Percentiles rank a stretch among this genome's conserved stretches.
Evolutionary conservation across 2,329 filamentous ascomycete genomes (phyloP).

Genomic region (Aspergillus candidus): DNA sequence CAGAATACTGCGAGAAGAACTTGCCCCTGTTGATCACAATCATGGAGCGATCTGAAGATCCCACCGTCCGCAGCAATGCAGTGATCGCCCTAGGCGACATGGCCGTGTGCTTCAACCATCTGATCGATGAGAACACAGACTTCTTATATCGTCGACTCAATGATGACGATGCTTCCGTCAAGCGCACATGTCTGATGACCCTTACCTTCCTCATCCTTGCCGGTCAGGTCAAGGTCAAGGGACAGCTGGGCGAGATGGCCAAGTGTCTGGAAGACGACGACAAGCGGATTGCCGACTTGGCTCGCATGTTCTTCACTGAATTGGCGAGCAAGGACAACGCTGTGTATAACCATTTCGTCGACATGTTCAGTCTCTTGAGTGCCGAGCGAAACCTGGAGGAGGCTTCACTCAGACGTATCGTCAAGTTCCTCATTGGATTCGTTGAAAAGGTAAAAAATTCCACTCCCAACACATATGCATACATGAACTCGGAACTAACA

Average conservation of each 20-base stretch:
- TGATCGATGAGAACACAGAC: conserved; percentile 98
- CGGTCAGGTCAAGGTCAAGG: conserved; percentile 98
- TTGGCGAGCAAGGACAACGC: conserved; percentile 97
- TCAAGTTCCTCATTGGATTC: conserved; percentile 90
- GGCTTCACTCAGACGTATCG: conserved; percentile 75
- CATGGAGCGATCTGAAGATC: conserved; percentile 87
- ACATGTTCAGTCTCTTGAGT: conserved; percentile 93
- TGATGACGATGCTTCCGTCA: conserved; percentile 81
- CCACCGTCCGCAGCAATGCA: conserved; percentile 89
- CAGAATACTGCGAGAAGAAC: conserved; percentile 92
- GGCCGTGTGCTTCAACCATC: conserved; percentile 98
- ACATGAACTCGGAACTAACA: background rate
- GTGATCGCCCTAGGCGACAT: conserved; percentile 97
- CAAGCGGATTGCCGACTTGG: conserved; percentile 85
- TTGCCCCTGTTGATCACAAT: conserved; percentile 93
- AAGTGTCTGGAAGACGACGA: conserved; percentile 98
- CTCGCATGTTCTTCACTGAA: conserved; percentile 97
- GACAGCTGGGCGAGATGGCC: conserved; percentile 96
- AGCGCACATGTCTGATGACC: conserved; percentile 97
- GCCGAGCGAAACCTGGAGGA: conserved; percentile 75
- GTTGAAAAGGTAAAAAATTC: conserved; percentile 78
- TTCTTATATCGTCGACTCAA: conserved; percentile 92
- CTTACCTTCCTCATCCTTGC: conserved; percentile 94
- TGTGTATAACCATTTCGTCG: conserved; percentile 98
- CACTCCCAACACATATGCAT: background rate